Percentiles rank a stretch among this genome's conserved stretches.
These are phyloP conservation scores for Pyrenula massariospora DNA, from an alignment of 495 filamentous ascomycete genomes.

Conservation along the genomic window DNA sequence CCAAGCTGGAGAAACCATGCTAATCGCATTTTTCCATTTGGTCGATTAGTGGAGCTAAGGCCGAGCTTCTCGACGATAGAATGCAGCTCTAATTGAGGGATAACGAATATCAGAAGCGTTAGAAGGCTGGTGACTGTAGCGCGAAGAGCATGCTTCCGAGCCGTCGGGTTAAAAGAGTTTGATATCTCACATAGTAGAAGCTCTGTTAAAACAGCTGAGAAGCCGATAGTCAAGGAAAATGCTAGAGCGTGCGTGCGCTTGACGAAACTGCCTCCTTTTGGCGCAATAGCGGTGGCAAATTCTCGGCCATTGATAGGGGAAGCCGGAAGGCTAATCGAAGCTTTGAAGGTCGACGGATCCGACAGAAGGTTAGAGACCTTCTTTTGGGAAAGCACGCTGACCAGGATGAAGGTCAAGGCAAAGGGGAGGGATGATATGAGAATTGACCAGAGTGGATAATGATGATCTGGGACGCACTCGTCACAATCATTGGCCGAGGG, in stretches of 20 bases:
- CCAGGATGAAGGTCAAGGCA: conserved; percentile 46
- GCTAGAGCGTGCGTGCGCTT: conserved; percentile 45
- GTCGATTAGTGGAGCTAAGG: conserved; percentile 39
- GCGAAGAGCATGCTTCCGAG: conserved; percentile 48
- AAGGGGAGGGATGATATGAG: conserved; percentile 43
- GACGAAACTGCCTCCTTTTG: conserved; percentile 4
- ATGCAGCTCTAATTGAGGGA: conserved; percentile 61
- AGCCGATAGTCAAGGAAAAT: conserved; percentile 60
- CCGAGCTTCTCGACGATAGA: conserved; percentile 48
- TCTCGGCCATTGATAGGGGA: conserved; percentile 1
- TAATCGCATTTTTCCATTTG: conserved; percentile 29
- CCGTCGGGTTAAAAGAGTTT: conserved; percentile 50
- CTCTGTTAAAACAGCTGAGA: conserved; percentile 62
- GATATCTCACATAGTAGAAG: conserved; percentile 70
- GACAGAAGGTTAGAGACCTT: conserved; percentile 56
- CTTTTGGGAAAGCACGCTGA: conserved; percentile 41
- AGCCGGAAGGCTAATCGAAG: background rate
- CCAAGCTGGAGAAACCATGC: conserved; percentile 47
- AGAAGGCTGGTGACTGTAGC: conserved; percentile 54
- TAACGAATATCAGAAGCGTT: conserved; percentile 52
- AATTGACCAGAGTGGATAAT: conserved; percentile 15
- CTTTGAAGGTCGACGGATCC: conserved; percentile 24
- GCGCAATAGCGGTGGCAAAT: conserved; percentile 8
- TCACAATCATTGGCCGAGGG: conserved; percentile 25
- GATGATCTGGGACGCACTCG: conserved; percentile 23